These are phyloP conservation scores for Bigelowiella natans DNA, from an alignment of 78 protist species.

Conservation along the genomic window DNA sequence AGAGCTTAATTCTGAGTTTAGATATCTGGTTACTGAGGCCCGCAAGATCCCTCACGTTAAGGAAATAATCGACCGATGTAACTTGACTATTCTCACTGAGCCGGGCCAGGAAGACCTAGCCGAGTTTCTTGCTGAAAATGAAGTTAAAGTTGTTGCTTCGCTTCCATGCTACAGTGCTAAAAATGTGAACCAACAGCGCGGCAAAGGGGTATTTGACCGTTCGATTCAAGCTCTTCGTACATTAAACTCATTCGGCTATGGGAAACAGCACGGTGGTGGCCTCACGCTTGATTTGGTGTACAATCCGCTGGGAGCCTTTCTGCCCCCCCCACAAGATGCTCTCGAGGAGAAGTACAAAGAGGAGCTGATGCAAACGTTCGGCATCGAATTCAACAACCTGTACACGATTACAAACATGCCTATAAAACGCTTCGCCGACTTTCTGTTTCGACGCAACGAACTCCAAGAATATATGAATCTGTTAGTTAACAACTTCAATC, in stretches of 20 bases:
- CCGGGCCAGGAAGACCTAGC: constrained; percentile 22
- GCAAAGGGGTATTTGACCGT: neutral
- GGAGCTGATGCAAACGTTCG: neutral
- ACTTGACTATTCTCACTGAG: constrained; percentile 16
- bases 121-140: constrained; percentile 1
- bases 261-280: neutral
- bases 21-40: neutral
- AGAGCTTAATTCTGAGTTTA: constrained; percentile 16
- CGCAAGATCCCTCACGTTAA: too few species aligned
- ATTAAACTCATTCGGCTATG: constrained; percentile 5
- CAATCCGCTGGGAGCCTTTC: constrained; percentile 29
- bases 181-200: constrained; percentile 31
- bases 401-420: constrained; percentile 35
- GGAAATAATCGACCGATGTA: constrained; percentile 47
- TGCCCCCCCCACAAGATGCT: constrained; percentile 23
- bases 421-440: constrained; percentile 33
- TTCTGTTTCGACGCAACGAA: neutral
- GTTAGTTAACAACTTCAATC: constrained; percentile 26
- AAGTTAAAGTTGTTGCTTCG: constrained; percentile 17
- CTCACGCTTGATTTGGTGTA: constrained; percentile 15
- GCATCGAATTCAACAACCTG: constrained; percentile 2
- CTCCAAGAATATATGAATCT: constrained; percentile 27
- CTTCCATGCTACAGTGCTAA: constrained; percentile 23
- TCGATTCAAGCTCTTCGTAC: neutral
- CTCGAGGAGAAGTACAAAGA: constrained; percentile 5